phyloP scores from a whole-genome alignment of 306 rosid species.

The Ceratonia siliqua region DNA sequence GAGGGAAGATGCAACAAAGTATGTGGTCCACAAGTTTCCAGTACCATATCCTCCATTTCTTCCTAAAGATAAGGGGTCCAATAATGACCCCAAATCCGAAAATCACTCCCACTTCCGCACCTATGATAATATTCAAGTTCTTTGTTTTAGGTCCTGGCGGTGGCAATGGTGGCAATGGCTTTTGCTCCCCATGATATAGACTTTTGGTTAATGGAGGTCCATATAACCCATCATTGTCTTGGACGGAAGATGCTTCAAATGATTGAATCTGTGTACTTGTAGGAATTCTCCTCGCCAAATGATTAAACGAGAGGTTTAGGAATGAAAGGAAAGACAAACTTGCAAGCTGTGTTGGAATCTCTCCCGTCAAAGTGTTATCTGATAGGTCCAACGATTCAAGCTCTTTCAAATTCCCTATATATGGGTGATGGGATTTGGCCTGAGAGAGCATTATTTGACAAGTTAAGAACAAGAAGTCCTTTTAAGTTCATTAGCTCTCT shows the following conservation, averaged over 20 bases:
- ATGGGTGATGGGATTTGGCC: constrained; percentile 25
- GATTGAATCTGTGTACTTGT: too few species aligned
- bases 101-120: too few species aligned
- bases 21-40: neutral
- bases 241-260: too few species aligned
- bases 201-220: too few species aligned
- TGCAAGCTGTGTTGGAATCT: neutral
- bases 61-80: neutral
- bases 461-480: constrained; percentile 17
- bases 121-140: too few species aligned
- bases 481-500: constrained; percentile 10
- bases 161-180: too few species aligned
- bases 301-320: constrained; percentile 25
- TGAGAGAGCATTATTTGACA: constrained; percentile 25
- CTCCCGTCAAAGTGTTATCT: neutral
- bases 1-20: neutral
- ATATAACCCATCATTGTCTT: too few species aligned
- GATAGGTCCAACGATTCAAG: constrained; percentile 37
- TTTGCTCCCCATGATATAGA: too few species aligned
- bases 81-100: neutral
- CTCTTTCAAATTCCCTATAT: neutral
- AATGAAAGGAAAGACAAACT: too few species aligned
- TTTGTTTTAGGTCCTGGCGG: too few species aligned
- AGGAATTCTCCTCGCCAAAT: constrained; percentile 29
- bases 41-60: neutral